Percentiles rank a stretch among this genome's conserved stretches.
Evolutionary conservation across 108 stramenopile genomes (phyloP).

Genomic region (Skeletonema potamos): DNA sequence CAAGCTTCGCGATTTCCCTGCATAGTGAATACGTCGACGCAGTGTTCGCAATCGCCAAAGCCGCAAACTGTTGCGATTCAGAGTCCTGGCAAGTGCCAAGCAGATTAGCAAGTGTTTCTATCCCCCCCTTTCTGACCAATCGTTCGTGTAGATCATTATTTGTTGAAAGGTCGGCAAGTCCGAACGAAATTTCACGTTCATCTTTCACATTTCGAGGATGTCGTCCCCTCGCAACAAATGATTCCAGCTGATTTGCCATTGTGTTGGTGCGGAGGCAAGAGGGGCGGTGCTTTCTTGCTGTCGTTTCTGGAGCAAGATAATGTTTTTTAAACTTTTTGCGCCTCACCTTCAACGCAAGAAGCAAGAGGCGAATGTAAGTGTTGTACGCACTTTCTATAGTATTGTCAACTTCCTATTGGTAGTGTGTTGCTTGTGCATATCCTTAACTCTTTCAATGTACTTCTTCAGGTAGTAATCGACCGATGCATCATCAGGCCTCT

Average conservation of each 20-base stretch:
- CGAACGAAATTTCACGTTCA: conserved; percentile 86
- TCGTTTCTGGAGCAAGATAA: no score
- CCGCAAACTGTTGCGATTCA: conserved; percentile 86
- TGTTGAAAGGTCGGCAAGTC: conserved; percentile 82
- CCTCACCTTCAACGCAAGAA: no score
- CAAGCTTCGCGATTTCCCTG: conserved; percentile 44
- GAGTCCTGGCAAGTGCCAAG: conserved; percentile 58
- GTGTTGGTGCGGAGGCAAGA: background rate
- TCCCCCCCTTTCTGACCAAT: conserved; percentile 80
- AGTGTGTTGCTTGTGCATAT: conserved; percentile 45
- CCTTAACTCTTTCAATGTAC: conserved; percentile 52
- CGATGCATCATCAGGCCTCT: conserved; percentile 43
- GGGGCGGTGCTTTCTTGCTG: no score
- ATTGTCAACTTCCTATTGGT: conserved; percentile 4
- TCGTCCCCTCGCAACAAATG: conserved; percentile 83
- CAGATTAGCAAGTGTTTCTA: conserved; percentile 64
- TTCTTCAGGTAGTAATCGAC: conserved; percentile 53
- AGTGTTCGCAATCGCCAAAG: conserved; percentile 81
- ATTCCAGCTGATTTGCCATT: conserved; percentile 45
- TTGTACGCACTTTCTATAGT: no score
- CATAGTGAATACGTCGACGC: conserved; percentile 70
- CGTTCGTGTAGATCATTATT: conserved; percentile 61
- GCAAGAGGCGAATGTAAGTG: no score
- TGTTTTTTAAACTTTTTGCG: no score
- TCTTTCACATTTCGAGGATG: conserved; percentile 67